Base-by-base conservation (phyloP, 2,329 filamentous ascomycete species). In the Aspergillus caelatus region DNA sequence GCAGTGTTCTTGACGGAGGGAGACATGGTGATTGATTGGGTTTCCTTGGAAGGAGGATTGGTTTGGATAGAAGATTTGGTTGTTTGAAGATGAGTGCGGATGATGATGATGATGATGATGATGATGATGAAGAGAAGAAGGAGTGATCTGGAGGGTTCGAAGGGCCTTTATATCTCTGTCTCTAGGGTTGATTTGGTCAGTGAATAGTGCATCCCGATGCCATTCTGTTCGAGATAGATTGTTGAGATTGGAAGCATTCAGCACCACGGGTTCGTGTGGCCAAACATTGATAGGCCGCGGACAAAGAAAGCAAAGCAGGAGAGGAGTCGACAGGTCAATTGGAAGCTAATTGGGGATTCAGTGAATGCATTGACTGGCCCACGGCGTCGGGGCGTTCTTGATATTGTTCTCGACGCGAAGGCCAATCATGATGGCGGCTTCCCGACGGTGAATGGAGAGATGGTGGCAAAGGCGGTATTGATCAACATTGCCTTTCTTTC, bases 11-110 rank as follows among this genome's bases (percentile, higher is more conserved):
- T 60, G 61, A 59, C 61, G 53, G 58, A 52, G 58, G 71, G 70
- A 68, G 71, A 70, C 72, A 75, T 74, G 66, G 61, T 65, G 69
- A 70, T 61, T 60, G 14, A 65, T 63, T 65, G 62, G 56, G 32
- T 57, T 65, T 66, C 46, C 60, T 64, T 64, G 66, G 58, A 58
- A 66, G 66, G 60, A 68, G 59, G 61, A 50, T 28, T 61, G 48
- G 50, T 39, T 66, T 64, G 48, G 43, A 52, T 66, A 52, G 63
- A 43, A 61, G 53, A 54, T 66, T 62, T 60, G 36, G 23, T 46
- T 30, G 23, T 46, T 41, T 52, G 53, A 12, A 36, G n/a, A 23
- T 3, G 53, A 57, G 16, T 19, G 26, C n/a, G 30, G 34, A 19
- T 60, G 53, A 43, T 54, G 53, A 62, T n/a, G n/a, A n/a, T n/a